Evolutionary conservation across 805 yeast species (phyloP), one percentile per base, ranked within the genome.

Genomic region (Cyberlindnera mycetangii): DNA sequence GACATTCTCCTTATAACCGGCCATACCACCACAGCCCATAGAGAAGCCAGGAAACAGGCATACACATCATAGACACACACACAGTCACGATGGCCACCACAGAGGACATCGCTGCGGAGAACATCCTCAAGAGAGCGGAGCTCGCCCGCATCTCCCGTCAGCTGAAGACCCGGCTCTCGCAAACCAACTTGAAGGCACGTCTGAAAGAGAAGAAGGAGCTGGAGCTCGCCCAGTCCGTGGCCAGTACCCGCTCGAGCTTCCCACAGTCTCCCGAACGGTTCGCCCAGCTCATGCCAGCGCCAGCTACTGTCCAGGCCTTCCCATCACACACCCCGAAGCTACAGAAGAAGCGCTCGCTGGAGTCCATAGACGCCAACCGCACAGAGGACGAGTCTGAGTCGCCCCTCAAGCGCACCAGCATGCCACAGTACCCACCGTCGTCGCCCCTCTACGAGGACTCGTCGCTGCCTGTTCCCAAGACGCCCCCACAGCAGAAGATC

Each of bases 101-200:
- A 11, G 76, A 72, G 46, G 72, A 71, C 41, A 54, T 61, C 16
- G 71, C 71, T 14, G 74, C 75, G 19, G 71, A 70, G 44, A 68
- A 66, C 48, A 70, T 72, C 36, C 58, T 72, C 34, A 71, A 71
- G 48, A 60, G 75, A 41, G 77, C 72, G 4, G 75, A 72, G 49
- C 61, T 72, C 7, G 72, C 76, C 5, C 63, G 74, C 45, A 66
- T 72, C 42, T 69, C 77, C 2, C 58, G 75, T 46, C 75, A 70
- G 49, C 52, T 72, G 19, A 71, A 70, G 51, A 59, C 67, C 7
- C 66, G 70, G 49, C 55, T 72, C 16, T 65, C 68, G 21, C 69
- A 65, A 52, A 74, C 76, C 2, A 72, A 72, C 12, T 39, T 68
- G 5, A 67, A 56, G 56, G 53, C 53, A 16, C 54, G 54, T 21